These are phyloP conservation scores for Talaromyces pinophilus DNA, from an alignment of 2,329 filamentous ascomycete genomes.

Conservation along the genomic window DNA sequence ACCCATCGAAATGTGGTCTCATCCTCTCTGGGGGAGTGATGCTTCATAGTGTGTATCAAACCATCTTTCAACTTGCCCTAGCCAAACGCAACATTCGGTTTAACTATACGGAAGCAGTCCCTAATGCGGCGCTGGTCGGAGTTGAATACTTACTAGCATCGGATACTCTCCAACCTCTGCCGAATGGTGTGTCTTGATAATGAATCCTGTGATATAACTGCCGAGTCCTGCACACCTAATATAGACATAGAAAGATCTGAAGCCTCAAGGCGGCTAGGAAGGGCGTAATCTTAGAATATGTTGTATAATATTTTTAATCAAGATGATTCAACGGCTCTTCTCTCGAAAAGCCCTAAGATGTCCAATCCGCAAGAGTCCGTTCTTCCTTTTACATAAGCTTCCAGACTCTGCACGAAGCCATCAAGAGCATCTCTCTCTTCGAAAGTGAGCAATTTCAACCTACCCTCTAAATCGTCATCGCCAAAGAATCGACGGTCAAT, in stretches of 20 bases:
- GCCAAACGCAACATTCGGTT: slow-evolving; percentile 10
- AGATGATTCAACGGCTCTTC: not conserved
- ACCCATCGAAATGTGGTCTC: slow-evolving; percentile 16
- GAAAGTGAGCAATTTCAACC: slow-evolving; percentile 25
- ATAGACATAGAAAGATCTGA: not conserved
- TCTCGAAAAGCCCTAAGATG: not conserved
- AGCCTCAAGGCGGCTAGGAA: not conserved
- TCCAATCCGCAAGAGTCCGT: not conserved
- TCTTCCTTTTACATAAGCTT: slow-evolving; percentile 22
- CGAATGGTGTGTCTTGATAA: not conserved
- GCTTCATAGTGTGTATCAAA: slow-evolving; percentile 21
- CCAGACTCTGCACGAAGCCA: slow-evolving; percentile 23
- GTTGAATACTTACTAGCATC: slow-evolving; percentile 21
- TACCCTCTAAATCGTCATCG: slow-evolving; percentile 24
- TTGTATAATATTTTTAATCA: not conserved
- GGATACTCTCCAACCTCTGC: not conserved
- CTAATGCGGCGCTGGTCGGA: slow-evolving; percentile 13
- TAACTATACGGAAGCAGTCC: slow-evolving; percentile 16
- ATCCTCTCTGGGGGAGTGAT: slow-evolving; percentile 20
- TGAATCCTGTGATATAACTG: not conserved
- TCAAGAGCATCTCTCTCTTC: slow-evolving; percentile 27
- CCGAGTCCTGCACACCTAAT: not conserved
- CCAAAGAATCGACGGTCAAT: slow-evolving; percentile 33
- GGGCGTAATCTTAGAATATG: too few relatives aligned
- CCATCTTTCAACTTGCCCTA: slow-evolving; percentile 11